These are phyloP conservation scores for Aeschynomene evenia DNA, from an alignment of 306 rosid genomes.

Conservation along the genomic window DNA sequence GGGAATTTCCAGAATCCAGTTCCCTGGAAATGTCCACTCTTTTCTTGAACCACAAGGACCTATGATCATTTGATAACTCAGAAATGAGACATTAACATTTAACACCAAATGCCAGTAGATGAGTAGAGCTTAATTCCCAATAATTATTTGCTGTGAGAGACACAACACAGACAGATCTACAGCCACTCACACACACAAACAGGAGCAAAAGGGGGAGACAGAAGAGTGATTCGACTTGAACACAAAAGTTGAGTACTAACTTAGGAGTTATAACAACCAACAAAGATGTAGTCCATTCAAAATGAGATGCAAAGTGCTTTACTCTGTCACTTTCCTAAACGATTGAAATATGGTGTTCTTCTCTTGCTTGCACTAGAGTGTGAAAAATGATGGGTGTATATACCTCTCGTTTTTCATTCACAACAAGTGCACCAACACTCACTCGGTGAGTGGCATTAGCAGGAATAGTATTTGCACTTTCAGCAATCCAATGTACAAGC, in stretches of 20 bases:
- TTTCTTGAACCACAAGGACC: conserved; percentile 91
- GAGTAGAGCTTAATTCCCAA: background rate
- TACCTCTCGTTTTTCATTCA: conserved; percentile 76
- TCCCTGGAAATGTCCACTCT: conserved; percentile 56
- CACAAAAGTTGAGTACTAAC: background rate
- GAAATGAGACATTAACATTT: background rate
- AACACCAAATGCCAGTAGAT: background rate
- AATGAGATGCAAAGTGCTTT: background rate
- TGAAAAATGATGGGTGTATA: background rate
- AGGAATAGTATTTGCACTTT: conserved; percentile 59
- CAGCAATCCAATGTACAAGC: conserved; percentile 84
- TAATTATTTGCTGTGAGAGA: background rate
- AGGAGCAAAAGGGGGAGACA: background rate
- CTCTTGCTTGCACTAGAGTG: background rate
- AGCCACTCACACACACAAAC: background rate
- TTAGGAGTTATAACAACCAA: conserved; percentile 17
- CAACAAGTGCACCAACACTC: conserved; percentile 66
- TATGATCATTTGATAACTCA: conserved; percentile 23
- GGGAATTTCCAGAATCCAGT: conserved; percentile 80
- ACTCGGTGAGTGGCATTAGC: conserved; percentile 80
- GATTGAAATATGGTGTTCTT: background rate
- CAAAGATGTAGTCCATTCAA: conserved; percentile 8
- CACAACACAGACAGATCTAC: background rate
- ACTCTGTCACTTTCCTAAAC: background rate
- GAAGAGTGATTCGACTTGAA: background rate